Evolutionary conservation across 148 eudicot genomes (phyloP), one percentile per base, ranked within the genome.

Genomic region (Cornus suecica): DNA sequence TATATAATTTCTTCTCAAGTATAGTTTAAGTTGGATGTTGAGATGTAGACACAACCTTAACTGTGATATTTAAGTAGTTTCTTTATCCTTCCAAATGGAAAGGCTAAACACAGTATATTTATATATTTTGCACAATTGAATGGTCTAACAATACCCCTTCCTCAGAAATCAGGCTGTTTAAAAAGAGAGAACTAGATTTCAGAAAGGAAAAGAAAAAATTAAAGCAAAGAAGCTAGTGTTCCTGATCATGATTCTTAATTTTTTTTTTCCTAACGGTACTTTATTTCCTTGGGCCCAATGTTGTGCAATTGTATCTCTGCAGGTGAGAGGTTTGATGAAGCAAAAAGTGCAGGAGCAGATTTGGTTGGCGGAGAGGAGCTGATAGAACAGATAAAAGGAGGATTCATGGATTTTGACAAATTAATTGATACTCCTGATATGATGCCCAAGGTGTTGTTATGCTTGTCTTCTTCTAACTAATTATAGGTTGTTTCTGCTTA

Each of bases 321-420:
- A 94, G 98, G 98, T 78, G 98, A 94, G 76, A 92, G 87, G 84
- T 80, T 92, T 41, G 98, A 94, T 71, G 97, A 94, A 79, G 98
- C 98, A 74, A 92, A 89, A 84, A 90, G 82, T 79, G 97, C 98
- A 14, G 98, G 98, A 82, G 98, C 98, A 23, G 98, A 94, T 87
- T 37, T 94, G 34, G 96, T 92, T 72, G 98, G 98, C 65, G 98
- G 98, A 78, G 97, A 94, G 65, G 97, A 94, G 76, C 84, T 94
- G 86, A 94, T 94, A 79, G 87, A 84, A 79, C 92, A 89, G 78
- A 92, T 94, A 52, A 94, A 94, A 82, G 91, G 82, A 61, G 97
- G 98, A 76, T 94, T 92, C 84, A 90, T 94, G 98, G 97, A 92
- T 74, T 94, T 94, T 70, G 98, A 94, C 79, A 92, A 92, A 81